Percentiles rank a stretch among this genome's conserved stretches.
phyloP scores from a whole-genome alignment of 2,329 filamentous ascomycete species.

The Trichoderma semiorbis region DNA sequence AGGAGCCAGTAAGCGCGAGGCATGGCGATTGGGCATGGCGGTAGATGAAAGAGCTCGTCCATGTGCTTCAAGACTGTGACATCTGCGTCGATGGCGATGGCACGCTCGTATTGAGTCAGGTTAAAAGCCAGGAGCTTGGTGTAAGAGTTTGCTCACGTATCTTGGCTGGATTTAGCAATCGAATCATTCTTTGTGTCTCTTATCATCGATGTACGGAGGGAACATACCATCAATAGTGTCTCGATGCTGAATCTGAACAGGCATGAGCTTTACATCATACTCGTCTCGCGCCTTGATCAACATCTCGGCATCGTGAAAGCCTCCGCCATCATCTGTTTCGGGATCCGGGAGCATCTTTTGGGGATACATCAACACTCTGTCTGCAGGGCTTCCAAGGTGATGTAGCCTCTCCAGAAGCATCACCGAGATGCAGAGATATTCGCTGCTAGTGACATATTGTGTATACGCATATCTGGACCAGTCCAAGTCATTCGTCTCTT shows the following conservation, averaged over 20 bases:
- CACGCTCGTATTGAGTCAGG: constrained; percentile 54
- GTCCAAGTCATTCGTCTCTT: constrained; percentile 28
- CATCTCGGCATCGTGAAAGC: constrained; percentile 31
- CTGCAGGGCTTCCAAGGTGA: constrained; percentile 40
- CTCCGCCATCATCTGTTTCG: constrained; percentile 24
- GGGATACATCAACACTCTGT: constrained; percentile 47
- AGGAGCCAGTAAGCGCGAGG: constrained; percentile 69
- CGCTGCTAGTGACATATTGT: constrained; percentile 47
- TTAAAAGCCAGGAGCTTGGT: constrained; percentile 69
- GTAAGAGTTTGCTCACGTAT: constrained; percentile 61
- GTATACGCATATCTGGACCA: constrained; percentile 47
- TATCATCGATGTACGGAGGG: neutral
- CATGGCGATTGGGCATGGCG: constrained; percentile 59
- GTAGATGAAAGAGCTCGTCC: constrained; percentile 70
- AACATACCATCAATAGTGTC: constrained; percentile 28
- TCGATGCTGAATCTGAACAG: constrained; percentile 39
- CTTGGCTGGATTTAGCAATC: constrained; percentile 20
- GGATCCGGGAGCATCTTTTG: constrained; percentile 33
- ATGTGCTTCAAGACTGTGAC: constrained; percentile 58
- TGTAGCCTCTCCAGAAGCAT: constrained; percentile 48
- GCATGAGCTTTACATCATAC: constrained; percentile 43
- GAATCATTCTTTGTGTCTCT: neutral
- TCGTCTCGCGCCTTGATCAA: constrained; percentile 42
- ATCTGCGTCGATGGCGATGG: constrained; percentile 58
- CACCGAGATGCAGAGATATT: constrained; percentile 48